Evolutionary conservation across 345 rosid species (phyloP), one percentile per base, ranked within the genome.

Genomic region (Balakata baccata): DNA sequence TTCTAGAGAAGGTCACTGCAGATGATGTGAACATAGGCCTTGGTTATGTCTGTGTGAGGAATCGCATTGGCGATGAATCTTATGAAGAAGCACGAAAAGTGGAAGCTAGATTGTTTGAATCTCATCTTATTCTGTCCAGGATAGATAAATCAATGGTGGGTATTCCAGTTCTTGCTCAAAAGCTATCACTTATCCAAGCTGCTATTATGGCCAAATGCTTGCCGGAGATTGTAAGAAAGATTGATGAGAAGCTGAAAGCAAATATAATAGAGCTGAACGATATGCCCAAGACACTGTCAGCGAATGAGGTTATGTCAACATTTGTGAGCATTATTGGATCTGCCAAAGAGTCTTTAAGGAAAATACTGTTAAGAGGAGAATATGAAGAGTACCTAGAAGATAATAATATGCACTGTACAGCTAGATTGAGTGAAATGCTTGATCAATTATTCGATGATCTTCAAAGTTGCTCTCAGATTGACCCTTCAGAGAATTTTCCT

Each of bases 21-120:
- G 86, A 88, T 37, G 90, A 88, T 69, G 89, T 85, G 23, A 83
- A 63, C 2, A 85, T 86, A 3, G 90, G 88, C 0, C 80, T 86
- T 0, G 89, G 92, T 13, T 85, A 88, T 47, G 84, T 84, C 0
- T 86, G 87, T 14, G 89, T 86, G 1, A 76, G 89, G 69, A 76
- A 86, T 57, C 74, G 85, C 2, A 80, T 83, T 41, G 84, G 82
- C 1, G 81, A 83, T 25, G 84, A 86, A 50, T 66, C 79, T 12
- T 81, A 80, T 12, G 78, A 80, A 8, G 78, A 80, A 13, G 86
- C 89, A 0, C 54, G 84, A 20, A 11, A 14, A 7, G 79, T 71
- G 17, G 89, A 81, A 65, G 73, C 82, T 2, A 34, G 18, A 16
- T 37, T 83, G 13, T 84, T 86, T 12, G 38, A 52, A 29, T n/a